Evolutionary conservation across 2,329 filamentous ascomycete species (phyloP).

Genomic region (Fusarium compactum): DNA sequence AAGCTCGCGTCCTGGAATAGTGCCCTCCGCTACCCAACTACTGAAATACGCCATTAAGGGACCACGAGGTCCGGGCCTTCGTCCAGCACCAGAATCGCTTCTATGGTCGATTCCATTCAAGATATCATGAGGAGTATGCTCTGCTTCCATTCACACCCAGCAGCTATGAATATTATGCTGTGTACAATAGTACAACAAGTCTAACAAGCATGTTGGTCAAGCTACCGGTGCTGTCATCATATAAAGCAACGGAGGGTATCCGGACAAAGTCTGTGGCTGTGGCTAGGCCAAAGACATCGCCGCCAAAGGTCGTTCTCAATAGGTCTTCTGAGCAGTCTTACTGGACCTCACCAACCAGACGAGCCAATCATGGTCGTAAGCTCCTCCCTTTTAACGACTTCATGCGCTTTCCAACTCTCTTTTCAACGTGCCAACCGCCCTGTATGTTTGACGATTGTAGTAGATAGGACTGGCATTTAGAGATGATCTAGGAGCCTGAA

Average conservation of each 20-base stretch:
- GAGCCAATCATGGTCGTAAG: background rate
- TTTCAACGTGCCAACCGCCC: rapidly evolving
- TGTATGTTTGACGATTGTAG: background rate
- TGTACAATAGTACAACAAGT: background rate
- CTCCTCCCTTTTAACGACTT: background rate
- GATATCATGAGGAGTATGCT: background rate
- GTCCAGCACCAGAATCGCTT: background rate
- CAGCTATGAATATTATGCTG: background rate
- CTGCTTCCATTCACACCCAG: background rate
- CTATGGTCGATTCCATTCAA: background rate
- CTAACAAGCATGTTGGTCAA: background rate
- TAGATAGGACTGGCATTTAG: background rate
- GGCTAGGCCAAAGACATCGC: background rate
- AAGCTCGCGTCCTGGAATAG: background rate
- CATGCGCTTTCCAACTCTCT: background rate
- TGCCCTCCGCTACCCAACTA: background rate
- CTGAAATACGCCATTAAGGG: background rate
- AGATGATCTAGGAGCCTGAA: background rate
- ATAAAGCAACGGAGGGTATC: background rate
- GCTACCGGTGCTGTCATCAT: no score
- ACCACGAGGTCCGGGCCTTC: background rate
- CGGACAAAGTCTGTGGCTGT: background rate
- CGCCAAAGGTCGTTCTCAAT: no score
- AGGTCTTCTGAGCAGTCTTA: no score
- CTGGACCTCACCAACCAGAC: no score